phyloP scores from a whole-genome alignment of 495 filamentous ascomycete genomes.

The Talaromyces wortmannii region DNA sequence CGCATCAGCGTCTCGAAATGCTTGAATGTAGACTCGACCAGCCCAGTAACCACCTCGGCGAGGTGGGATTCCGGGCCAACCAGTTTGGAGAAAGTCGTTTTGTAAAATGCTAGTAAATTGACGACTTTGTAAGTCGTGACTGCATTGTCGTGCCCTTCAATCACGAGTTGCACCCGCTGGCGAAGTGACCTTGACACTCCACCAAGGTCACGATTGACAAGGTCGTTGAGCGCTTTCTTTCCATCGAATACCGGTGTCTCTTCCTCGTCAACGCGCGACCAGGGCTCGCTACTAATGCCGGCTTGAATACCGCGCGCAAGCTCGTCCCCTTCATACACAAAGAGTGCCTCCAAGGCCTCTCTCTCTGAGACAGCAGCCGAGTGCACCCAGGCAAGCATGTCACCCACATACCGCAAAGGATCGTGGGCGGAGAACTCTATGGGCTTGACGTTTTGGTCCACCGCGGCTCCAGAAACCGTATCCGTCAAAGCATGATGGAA shows the following conservation, averaged over 20 bases:
- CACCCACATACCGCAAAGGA: conserved; percentile 84
- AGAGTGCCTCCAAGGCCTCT: conserved; percentile 86
- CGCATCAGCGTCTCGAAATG: conserved; percentile 77
- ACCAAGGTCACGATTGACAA: conserved; percentile 80
- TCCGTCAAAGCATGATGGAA: conserved; percentile 91
- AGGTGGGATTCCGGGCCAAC: conserved; percentile 64
- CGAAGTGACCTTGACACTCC: conserved; percentile 71
- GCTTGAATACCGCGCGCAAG: conserved; percentile 80
- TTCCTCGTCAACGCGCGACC: conserved; percentile 58
- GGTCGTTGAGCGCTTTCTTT: conserved; percentile 72
- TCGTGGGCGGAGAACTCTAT: conserved; percentile 95
- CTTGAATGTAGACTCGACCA: conserved; percentile 71
- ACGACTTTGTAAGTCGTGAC: conserved; percentile 84
- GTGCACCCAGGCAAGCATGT: conserved; percentile 97
- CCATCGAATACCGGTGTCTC: conserved; percentile 64
- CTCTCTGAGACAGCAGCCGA: conserved; percentile 89
- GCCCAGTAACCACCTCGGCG: conserved; percentile 55
- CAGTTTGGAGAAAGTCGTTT: conserved; percentile 71
- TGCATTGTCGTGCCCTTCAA: conserved; percentile 86
- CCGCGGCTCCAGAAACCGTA: conserved; percentile 35
- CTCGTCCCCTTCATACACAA: conserved; percentile 87
- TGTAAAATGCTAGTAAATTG: conserved; percentile 86
- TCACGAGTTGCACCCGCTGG: conserved; percentile 82
- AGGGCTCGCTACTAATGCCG: conserved; percentile 80
- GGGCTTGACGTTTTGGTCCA: conserved; percentile 62